Conservation (phyloP, 2,329 filamentous ascomycete genomes). For the Cladophialophora carrionii region DNA sequence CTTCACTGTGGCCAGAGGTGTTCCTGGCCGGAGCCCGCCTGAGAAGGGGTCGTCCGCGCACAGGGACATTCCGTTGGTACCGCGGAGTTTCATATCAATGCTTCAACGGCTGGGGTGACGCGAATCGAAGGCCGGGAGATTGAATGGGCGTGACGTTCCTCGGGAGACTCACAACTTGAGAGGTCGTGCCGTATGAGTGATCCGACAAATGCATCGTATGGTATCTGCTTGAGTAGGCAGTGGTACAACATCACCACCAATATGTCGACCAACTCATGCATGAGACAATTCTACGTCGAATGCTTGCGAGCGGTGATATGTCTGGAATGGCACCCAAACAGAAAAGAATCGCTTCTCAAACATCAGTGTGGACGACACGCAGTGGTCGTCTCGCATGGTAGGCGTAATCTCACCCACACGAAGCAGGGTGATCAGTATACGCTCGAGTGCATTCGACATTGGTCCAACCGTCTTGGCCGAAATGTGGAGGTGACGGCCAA, state of each 20-base stretch:
- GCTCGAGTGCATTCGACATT: too few relatives aligned
- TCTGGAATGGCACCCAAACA: too few relatives aligned
- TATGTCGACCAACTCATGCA: too few relatives aligned
- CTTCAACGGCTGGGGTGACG: not conserved
- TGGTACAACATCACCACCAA: not conserved
- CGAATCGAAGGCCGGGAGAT: not conserved
- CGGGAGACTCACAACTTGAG: not conserved
- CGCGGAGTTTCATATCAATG: not conserved
- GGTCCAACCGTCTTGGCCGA: too few relatives aligned
- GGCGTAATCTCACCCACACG: too few relatives aligned
- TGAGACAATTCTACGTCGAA: too few relatives aligned
- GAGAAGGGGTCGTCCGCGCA: not conserved
- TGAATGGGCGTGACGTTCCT: not conserved
- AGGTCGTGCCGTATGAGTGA: not conserved
- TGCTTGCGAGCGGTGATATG: too few relatives aligned
- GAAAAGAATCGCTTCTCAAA: too few relatives aligned
- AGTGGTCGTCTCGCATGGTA: too few relatives aligned
- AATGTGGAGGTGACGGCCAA: too few relatives aligned
- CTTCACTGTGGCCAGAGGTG: not conserved
- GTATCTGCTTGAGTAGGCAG: not conserved
- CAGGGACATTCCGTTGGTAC: not conserved
- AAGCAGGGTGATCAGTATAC: not conserved
- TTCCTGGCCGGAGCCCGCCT: not conserved
- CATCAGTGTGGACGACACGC: too few relatives aligned
- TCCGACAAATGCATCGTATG: not conserved